These are phyloP conservation scores for Chrysanthemum lavandulifolium DNA, from an alignment of 129 eudicot genomes.

Conservation along the genomic window DNA sequence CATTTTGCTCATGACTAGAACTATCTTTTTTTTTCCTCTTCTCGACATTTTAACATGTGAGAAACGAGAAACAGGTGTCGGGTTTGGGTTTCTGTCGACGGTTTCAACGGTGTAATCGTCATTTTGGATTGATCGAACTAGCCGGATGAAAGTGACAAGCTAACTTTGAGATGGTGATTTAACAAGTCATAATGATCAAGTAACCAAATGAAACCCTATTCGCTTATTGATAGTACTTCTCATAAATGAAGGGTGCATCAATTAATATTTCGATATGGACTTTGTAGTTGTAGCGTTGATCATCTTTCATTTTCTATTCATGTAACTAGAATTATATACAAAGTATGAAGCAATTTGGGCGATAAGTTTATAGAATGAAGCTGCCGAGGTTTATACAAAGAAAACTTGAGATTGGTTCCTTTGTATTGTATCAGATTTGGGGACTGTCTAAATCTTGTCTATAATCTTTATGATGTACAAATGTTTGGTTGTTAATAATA, in stretches of 20 bases:
- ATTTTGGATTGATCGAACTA: not conserved
- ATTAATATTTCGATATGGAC: not conserved
- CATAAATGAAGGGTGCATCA: not conserved
- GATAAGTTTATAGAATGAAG: no score
- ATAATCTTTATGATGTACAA: no score
- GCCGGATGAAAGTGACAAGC: constrained; percentile 7
- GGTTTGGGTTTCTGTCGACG: constrained; percentile 10
- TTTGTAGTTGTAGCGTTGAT: not conserved
- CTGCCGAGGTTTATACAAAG: no score
- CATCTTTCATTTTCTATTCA: not conserved
- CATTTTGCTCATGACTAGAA: constrained; percentile 12
- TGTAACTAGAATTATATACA: not conserved
- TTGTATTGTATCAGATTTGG: no score
- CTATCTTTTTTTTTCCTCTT: not conserved
- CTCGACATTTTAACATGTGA: not conserved
- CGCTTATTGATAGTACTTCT: constrained; percentile 1
- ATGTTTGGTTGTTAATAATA: no score
- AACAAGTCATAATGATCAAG: constrained; percentile 11
- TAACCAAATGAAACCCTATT: constrained; percentile 5
- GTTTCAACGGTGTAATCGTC: constrained; percentile 8
- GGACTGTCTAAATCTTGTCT: no score
- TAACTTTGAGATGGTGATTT: constrained; percentile 15
- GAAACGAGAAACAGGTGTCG: not conserved
- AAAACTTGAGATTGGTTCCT: no score
- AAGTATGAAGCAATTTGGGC: no score